Percentiles rank a stretch among this genome's conserved stretches.
phyloP scores from a whole-genome alignment of 78 protist species.

The Dictyostelium intermedium region DNA sequence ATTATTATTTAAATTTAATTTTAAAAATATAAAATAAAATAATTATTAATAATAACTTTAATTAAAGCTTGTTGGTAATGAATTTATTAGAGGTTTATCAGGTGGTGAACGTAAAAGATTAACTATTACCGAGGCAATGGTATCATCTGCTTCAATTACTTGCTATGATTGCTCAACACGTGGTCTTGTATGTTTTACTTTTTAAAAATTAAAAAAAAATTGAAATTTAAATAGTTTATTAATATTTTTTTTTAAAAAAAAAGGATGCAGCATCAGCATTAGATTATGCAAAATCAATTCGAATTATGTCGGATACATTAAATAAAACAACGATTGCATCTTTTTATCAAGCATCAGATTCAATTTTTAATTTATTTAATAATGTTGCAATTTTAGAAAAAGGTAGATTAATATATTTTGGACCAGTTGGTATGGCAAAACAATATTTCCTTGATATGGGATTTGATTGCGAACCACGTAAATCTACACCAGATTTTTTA shows the following conservation, averaged over 20 bases:
- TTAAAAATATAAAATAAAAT: too few relatives aligned
- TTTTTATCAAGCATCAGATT: slow-evolving; percentile 72
- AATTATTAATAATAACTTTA: too few relatives aligned
- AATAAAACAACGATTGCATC: slow-evolving; percentile 77
- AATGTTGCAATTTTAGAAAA: slow-evolving; percentile 53
- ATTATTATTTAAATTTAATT: not conserved
- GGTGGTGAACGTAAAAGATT: slow-evolving; percentile 80
- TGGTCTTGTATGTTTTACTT: slow-evolving; percentile 35
- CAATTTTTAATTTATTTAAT: slow-evolving; percentile 40
- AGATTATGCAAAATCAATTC: slow-evolving; percentile 72
- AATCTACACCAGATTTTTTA: slow-evolving; percentile 60
- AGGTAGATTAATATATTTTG: slow-evolving; percentile 53
- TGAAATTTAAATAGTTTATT: not conserved
- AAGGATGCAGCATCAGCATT: slow-evolving; percentile 81
- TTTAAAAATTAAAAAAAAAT: too few relatives aligned
- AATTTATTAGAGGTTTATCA: slow-evolving; percentile 61
- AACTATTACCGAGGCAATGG: slow-evolving; percentile 78
- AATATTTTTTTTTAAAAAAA: not conserved
- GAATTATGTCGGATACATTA: slow-evolving; percentile 72
- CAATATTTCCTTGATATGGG: slow-evolving; percentile 40
- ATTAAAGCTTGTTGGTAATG: slow-evolving; percentile 78
- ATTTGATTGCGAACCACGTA: slow-evolving; percentile 75
- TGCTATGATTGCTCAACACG: slow-evolving; percentile 76
- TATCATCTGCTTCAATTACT: slow-evolving; percentile 29
- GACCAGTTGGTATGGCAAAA: slow-evolving; percentile 36